These are phyloP conservation scores for Coniochaeta hoffmannii DNA, from an alignment of 2,329 filamentous ascomycete genomes.

Conservation along the genomic window DNA sequence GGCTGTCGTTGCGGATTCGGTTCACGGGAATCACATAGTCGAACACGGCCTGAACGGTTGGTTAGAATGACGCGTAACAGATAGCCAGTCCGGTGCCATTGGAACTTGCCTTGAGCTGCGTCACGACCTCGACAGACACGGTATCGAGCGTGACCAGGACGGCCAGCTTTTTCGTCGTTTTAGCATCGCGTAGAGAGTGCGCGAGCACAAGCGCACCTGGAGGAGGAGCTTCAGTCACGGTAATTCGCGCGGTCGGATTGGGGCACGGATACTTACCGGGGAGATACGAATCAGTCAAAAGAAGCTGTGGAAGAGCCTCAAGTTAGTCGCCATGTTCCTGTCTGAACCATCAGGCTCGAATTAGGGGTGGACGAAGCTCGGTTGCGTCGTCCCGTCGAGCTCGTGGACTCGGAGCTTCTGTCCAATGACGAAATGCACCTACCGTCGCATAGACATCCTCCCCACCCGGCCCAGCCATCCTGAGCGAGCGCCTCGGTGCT, in stretches of 20 bases:
- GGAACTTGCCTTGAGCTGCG: slow-evolving; percentile 63
- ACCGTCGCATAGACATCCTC: slow-evolving; percentile 53
- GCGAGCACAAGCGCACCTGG: slow-evolving; percentile 86
- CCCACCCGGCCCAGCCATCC: slow-evolving; percentile 30
- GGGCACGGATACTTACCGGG: slow-evolving; percentile 57
- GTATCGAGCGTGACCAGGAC: slow-evolving; percentile 76
- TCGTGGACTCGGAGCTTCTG: slow-evolving; percentile 1
- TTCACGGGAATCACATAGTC: slow-evolving; percentile 83
- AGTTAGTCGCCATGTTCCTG: slow-evolving; percentile 11
- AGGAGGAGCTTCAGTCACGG: slow-evolving; percentile 14
- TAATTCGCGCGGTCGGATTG: slow-evolving; percentile 8
- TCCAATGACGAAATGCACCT: slow-evolving; percentile 21
- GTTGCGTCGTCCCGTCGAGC: slow-evolving; percentile 4
- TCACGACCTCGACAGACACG: slow-evolving; percentile 66
- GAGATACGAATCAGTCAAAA: slow-evolving; percentile 86
- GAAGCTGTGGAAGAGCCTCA: slow-evolving; percentile 52
- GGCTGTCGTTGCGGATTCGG: slow-evolving; percentile 67
- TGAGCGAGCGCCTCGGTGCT: slow-evolving; percentile 10
- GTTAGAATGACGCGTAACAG: slow-evolving; percentile 14
- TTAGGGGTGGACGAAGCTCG: background rate
- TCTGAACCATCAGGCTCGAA: background rate
- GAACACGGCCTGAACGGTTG: slow-evolving; percentile 60
- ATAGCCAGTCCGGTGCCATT: background rate
- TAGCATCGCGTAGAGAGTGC: slow-evolving; percentile 87
- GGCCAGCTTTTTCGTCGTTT: slow-evolving; percentile 77